Conservation (phyloP, 75 land plant genomes). For the Selaginella moellendorffii region DNA sequence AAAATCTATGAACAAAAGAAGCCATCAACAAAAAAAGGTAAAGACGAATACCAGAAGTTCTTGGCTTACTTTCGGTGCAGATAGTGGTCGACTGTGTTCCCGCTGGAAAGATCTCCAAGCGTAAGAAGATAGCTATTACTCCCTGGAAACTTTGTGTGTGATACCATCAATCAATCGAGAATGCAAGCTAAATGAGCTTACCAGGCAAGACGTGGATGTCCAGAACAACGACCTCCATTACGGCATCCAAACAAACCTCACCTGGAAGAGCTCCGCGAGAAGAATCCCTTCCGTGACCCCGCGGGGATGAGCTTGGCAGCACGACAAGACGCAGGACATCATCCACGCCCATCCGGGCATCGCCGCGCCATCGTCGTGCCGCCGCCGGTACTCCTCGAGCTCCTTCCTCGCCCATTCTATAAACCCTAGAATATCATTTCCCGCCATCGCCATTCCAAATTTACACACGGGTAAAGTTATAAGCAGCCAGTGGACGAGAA, state of each 20-base stretch:
- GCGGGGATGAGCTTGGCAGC: conserved; percentile 63
- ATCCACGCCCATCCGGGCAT: conserved; percentile 73
- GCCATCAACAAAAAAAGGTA: background rate
- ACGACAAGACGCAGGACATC: conserved; percentile 41
- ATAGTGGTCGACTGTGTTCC: conserved; percentile 71
- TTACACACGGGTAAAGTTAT: too few species aligned
- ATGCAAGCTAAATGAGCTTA: conserved; percentile 15
- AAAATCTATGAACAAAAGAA: conserved; percentile 34
- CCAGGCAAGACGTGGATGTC: conserved; percentile 67
- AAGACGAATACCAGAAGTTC: too few species aligned
- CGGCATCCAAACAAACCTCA: conserved; percentile 27
- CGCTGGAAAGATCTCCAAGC: conserved; percentile 77
- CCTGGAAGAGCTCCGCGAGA: conserved; percentile 72
- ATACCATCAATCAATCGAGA: background rate
- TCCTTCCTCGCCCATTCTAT: conserved; percentile 40
- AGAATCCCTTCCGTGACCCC: conserved; percentile 79
- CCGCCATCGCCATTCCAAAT: conserved; percentile 10
- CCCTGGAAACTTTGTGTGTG: background rate
- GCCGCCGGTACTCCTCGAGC: conserved; percentile 6
- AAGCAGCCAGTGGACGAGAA: too few species aligned
- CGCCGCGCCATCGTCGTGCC: background rate
- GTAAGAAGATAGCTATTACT: conserved; percentile 36
- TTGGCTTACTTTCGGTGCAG: conserved; percentile 62
- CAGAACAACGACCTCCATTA: conserved; percentile 58
- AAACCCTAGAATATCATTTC: conserved; percentile 42